These are phyloP conservation scores for Lentinula sp. DNA, from an alignment of 768 basidiomycete species.

Conservation along the genomic window DNA sequence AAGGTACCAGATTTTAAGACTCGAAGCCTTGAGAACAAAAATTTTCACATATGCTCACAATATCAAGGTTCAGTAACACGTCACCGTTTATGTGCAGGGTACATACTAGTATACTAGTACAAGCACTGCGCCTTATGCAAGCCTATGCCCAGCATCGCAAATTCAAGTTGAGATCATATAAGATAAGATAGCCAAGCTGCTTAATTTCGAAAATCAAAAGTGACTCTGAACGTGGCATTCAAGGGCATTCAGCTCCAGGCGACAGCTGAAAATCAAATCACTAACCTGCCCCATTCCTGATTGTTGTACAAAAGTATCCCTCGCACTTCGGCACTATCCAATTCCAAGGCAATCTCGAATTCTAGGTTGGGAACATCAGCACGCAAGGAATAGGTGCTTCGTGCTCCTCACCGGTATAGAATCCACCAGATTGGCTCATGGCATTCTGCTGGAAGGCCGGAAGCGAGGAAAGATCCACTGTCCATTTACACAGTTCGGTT, in stretches of 20 bases:
- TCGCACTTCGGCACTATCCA: slow-evolving; percentile 84
- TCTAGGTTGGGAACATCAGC: slow-evolving; percentile 32
- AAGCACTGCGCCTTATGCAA: too few species aligned
- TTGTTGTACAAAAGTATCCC: slow-evolving; percentile 71
- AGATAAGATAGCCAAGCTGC: too few species aligned
- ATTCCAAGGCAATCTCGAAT: slow-evolving; percentile 78
- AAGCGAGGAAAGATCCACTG: slow-evolving; percentile 71
- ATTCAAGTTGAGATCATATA: too few species aligned
- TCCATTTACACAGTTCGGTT: slow-evolving; percentile 78
- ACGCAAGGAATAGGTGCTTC: neutral
- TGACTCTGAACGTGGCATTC: slow-evolving; percentile 27
- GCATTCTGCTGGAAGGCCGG: slow-evolving; percentile 77
- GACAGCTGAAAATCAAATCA: slow-evolving; percentile 15
- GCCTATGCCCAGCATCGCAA: too few species aligned
- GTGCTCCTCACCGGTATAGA: slow-evolving; percentile 63
- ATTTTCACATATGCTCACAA: neutral
- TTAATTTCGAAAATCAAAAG: slow-evolving; percentile 41
- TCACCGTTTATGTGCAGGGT: neutral
- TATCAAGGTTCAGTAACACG: neutral
- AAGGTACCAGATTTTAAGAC: neutral
- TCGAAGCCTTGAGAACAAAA: neutral
- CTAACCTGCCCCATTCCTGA: slow-evolving; percentile 76
- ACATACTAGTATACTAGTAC: too few species aligned
- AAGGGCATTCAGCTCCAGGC: slow-evolving; percentile 6
- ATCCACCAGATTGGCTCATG: slow-evolving; percentile 51